Evolutionary conservation across 2,329 filamentous ascomycete species (phyloP).

Genomic region (Aureobasidium sp.): DNA sequence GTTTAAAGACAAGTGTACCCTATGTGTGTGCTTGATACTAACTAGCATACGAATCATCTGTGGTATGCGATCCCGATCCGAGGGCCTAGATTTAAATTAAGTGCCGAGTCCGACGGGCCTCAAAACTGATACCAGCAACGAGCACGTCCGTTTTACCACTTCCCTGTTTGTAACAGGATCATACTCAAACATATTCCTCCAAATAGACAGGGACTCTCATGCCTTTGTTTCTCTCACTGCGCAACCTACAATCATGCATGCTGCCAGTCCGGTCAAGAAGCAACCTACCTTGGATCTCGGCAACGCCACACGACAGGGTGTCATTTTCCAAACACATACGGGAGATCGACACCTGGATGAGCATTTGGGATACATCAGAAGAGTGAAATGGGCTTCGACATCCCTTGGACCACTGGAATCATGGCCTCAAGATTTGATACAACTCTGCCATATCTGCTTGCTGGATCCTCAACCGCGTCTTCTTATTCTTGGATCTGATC

Average conservation of each 20-base stretch:
- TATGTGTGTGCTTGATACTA: background rate
- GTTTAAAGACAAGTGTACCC: background rate
- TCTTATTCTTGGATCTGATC: slow-evolving; percentile 12
- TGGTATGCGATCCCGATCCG: background rate
- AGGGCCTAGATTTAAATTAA: background rate
- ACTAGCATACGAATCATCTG: background rate
- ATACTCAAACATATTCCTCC: background rate
- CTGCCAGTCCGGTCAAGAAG: background rate
- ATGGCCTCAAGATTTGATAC: slow-evolving; percentile 14
- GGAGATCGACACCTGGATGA: background rate
- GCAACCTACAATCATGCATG: background rate
- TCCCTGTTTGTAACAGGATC: background rate
- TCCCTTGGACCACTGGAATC: slow-evolving; percentile 9
- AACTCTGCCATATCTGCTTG: slow-evolving; percentile 12
- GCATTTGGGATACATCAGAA: slow-evolving; percentile 4
- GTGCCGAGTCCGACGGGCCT: background rate
- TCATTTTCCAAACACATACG: background rate
- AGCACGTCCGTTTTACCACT: background rate
- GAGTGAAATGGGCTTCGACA: slow-evolving; percentile 14
- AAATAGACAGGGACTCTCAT: background rate
- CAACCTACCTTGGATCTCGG: background rate
- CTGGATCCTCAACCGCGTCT: slow-evolving; percentile 13
- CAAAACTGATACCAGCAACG: background rate
- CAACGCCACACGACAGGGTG: background rate
- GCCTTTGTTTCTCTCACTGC: background rate